Evolutionary conservation across 441 rosid species (phyloP), one percentile per base, ranked within the genome.

Genomic region (Populus hybrid): DNA sequence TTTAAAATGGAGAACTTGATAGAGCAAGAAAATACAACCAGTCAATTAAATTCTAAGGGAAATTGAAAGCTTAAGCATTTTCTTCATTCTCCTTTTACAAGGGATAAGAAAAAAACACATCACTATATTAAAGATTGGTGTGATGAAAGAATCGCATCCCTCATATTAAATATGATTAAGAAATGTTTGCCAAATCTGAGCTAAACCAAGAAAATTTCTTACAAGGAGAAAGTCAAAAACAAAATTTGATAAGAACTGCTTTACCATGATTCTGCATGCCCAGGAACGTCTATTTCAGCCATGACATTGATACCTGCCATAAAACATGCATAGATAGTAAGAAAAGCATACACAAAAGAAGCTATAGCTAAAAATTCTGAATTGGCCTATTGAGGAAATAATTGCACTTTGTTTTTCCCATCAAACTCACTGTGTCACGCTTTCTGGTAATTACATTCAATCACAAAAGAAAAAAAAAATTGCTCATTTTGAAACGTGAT

Each of bases 191-290:
- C 16, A 63, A 63, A n/a, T 71, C 42, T 53, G 23, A 40, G 35
- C 65, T 35, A 20, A 66, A 66, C 73, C 42, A 38, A 38, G 24
- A 68, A 24, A 36, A 72, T 21, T 36, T 23, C 38, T 28, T 12
- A 21, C 20, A 61, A 56, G 16, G 20, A 29, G 26, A 70, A 10
- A 9, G 4, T 24, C 12, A 10, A 45, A 36, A 75, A 45, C 36
- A 64, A 56, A 23, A 64, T 63, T 33, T 11, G 63, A 69, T 29
- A 77, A 71, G 38, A 71, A 78, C 63, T 66, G 35, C 35, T 70
- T 75, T 90, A 94, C 99, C 98, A 96, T 80, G 99, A 93, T 87
- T 94, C 98, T 9, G 94, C 98, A 88, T 96, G 99, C 79, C 99
- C 99, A 73, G 99, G 99, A 68, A 94, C 92, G 83, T 96, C 99